A percentile compares a stretch with the other conserved stretches of the same genome.
phyloP scores from a whole-genome alignment of 805 yeast species.

The Suhomyces vadensis region DNA sequence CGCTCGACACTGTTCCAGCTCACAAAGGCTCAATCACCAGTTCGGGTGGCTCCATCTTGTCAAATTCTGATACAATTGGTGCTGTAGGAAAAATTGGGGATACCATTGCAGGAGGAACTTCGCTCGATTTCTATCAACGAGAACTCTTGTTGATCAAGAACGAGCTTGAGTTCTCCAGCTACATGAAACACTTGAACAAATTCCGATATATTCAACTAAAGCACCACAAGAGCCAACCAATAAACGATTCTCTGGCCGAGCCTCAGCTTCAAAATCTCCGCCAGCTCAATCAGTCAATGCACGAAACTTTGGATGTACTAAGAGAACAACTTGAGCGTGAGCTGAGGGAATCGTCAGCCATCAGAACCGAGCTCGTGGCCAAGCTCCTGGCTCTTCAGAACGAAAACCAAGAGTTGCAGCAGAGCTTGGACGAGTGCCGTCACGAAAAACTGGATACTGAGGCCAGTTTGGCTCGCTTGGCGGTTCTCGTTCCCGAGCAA shows the following conservation, averaged over 20 bases:
- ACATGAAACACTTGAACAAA: slow-evolving; percentile 49
- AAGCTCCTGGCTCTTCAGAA: slow-evolving; percentile 1
- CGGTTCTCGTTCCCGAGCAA: slow-evolving; percentile 21
- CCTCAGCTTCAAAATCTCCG: neutral
- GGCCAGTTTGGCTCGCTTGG: slow-evolving; percentile 5
- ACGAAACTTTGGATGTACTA: slow-evolving; percentile 9
- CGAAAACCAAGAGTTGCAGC: neutral
- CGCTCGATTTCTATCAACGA: slow-evolving; percentile 52
- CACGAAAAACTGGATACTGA: neutral
- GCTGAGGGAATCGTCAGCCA: neutral
- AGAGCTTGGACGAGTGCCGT: neutral
- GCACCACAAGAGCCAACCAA: slow-evolving; percentile 8
- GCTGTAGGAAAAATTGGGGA: slow-evolving; percentile 3
- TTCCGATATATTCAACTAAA: slow-evolving; percentile 21
- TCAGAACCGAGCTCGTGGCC: neutral
- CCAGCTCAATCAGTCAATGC: neutral
- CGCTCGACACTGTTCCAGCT: slow-evolving; percentile 22
- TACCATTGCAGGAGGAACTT: slow-evolving; percentile 16
- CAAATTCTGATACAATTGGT: slow-evolving; percentile 1
- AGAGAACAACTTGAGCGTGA: neutral
- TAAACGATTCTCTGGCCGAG: slow-evolving; percentile 3
- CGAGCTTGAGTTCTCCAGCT: slow-evolving; percentile 61
- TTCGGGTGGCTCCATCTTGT: slow-evolving; percentile 3
- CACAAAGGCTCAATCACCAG: slow-evolving; percentile 15
- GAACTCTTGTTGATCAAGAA: slow-evolving; percentile 58